Percentiles rank a stretch among this genome's conserved stretches.
Evolutionary conservation across 331 rosid species (phyloP).

Genomic region (Quercus tomentella): DNA sequence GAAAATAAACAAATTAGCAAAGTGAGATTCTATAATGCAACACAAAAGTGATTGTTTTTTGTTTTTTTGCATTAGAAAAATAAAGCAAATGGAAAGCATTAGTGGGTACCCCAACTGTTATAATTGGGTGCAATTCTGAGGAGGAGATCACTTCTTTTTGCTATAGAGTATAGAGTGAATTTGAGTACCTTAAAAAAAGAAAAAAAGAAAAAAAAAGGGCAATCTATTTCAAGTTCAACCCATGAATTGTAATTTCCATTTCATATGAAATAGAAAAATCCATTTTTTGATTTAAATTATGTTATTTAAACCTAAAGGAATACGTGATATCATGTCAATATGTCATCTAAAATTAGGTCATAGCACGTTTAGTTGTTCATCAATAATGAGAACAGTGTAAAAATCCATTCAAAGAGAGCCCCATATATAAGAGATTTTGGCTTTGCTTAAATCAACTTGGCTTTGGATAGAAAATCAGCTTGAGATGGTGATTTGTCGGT

Average conservation of each 20-base stretch:
- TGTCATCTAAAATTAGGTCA: too few relatives aligned
- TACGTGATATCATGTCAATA: too few relatives aligned
- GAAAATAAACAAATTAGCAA: neutral
- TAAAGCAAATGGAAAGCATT: slow-evolving; percentile 27
- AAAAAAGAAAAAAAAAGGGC: too few relatives aligned
- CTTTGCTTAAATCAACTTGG: neutral
- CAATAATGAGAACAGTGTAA: neutral
- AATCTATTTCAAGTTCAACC: neutral
- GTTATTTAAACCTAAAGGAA: too few relatives aligned
- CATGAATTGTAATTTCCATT: too few relatives aligned
- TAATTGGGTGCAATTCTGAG: slow-evolving; percentile 24
- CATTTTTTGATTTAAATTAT: too few relatives aligned
- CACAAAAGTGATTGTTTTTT: slow-evolving; percentile 19
- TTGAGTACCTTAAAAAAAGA: neutral
- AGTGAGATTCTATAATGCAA: slow-evolving; percentile 31
- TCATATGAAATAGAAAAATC: too few relatives aligned
- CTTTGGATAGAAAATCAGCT: neutral
- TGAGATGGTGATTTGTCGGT: neutral
- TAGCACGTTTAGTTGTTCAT: slow-evolving; percentile 6
- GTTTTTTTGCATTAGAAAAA: slow-evolving; percentile 30
- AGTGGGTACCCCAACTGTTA: slow-evolving; percentile 23
- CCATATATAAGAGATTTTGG: neutral
- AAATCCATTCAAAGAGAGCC: neutral
- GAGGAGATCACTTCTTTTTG: slow-evolving; percentile 21
- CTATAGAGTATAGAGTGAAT: neutral